Evolutionary conservation across 75 land plant species (phyloP).

Genomic region (Gnetum montanum): DNA sequence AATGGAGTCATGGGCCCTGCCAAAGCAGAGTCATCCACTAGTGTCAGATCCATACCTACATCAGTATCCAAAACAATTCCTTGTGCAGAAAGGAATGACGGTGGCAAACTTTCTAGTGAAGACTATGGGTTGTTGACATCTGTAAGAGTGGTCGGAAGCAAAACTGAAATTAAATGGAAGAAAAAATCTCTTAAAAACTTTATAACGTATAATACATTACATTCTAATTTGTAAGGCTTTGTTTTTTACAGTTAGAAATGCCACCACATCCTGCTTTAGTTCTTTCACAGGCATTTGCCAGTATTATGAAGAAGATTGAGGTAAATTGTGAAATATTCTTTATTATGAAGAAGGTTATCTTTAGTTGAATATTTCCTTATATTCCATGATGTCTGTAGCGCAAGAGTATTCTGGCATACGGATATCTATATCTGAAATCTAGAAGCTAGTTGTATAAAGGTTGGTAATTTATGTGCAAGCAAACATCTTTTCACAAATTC

Average conservation of each 20-base stretch:
- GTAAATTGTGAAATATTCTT: too few relatives aligned
- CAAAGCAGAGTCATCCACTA: neutral
- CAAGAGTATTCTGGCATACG: too few relatives aligned
- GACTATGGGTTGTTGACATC: neutral
- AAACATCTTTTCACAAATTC: too few relatives aligned
- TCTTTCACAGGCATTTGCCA: neutral
- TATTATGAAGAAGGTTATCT: too few relatives aligned
- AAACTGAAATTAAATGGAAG: neutral
- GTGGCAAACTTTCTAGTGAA: neutral
- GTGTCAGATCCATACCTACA: neutral
- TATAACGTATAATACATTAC: neutral
- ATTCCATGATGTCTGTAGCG: too few relatives aligned
- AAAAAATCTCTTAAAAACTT: neutral
- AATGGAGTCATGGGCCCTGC: neutral
- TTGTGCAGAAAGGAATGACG: neutral
- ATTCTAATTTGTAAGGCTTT: neutral
- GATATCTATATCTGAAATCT: too few relatives aligned
- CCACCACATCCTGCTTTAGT: neutral
- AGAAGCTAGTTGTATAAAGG: too few relatives aligned
- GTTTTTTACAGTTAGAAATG: neutral
- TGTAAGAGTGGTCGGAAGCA: neutral
- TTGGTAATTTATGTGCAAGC: too few relatives aligned
- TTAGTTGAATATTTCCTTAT: too few relatives aligned
- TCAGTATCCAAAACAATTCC: neutral
- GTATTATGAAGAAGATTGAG: constrained; percentile 1